Base-by-base conservation (phyloP, 2,329 filamentous ascomycete species). In the Alternaria angustiovoidea region DNA sequence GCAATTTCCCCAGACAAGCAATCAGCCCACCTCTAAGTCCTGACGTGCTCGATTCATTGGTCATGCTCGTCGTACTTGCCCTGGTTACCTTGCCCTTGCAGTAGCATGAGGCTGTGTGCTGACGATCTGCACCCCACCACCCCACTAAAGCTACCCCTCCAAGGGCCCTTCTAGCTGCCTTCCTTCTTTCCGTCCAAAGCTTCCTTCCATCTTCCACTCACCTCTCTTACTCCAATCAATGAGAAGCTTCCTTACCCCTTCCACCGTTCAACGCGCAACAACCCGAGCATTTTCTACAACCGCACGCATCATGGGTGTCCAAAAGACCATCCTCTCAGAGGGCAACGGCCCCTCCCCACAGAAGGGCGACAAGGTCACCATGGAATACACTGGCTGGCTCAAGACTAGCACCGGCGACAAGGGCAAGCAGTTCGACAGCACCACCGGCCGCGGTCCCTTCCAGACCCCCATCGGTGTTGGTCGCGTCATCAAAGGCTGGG, bases 391-490 rank as follows among this genome's bases (percentile, higher is more conserved):
- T 7, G 72, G 72, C 60, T 75, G 72, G 72, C 63, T 75, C 57
- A 65, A 63, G 59, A 66, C 64, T 11, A 48, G 67, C 59, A 57
- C 63, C 32, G 65, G 69, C 49, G 58, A 66, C 32, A 75, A 75
- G 70, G 72, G 72, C 66, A 73, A 72, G 61, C 70, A 72, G 64
- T 97, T 98, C 81, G 94, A 98, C 82, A 91, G 89, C 62, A 96
- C 94, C 26, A 85, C 89, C 66, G 89, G 88, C 63, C 88, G 91
- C 57, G 89, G 88, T 52, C 87, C 91, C 77, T 95, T 97, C 77
- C 81, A 87, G 66, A 91, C 88, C 61, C 74, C 80, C 59, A 97
- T 98, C 78, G 94, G 94, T 54, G 84, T 91, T 67, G 93, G 92
- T 57, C 84, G 87, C 75, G 91, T 98, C 76, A 97, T 98, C 82